Evolutionary conservation across 306 rosid species (phyloP).

Genomic region (Elaeagnus macrophylla): DNA sequence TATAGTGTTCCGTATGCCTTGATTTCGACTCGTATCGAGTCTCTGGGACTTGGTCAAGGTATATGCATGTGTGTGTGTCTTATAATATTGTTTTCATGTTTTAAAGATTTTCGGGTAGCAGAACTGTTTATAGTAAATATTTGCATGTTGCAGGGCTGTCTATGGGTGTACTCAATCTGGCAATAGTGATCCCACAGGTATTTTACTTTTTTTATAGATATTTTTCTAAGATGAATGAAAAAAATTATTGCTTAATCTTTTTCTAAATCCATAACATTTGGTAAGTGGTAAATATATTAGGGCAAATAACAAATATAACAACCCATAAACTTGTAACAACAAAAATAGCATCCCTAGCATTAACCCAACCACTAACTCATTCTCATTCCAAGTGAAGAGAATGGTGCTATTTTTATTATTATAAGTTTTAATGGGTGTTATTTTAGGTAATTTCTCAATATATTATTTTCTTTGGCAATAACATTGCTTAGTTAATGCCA

Average conservation of each 20-base stretch:
- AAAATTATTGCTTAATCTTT: background rate
- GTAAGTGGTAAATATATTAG: too few species aligned
- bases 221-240: background rate
- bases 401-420: too few species aligned
- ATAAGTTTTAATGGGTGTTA: too few species aligned
- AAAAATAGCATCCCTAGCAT: too few species aligned
- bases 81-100: constrained; percentile 9
- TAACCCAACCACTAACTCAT: too few species aligned
- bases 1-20: constrained; percentile 91
- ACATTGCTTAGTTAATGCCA: too few species aligned
- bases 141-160: constrained; percentile 69
- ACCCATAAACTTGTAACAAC: too few species aligned
- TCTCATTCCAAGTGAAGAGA: too few species aligned
- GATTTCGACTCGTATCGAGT: constrained; percentile 63
- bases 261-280: too few species aligned
- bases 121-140: constrained; percentile 17
- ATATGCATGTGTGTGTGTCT: constrained; percentile 19
- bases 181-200: constrained; percentile 91
- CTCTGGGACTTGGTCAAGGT: constrained; percentile 97
- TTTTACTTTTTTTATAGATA: constrained; percentile 13
- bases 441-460: too few species aligned
- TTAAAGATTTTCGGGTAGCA: constrained; percentile 1
- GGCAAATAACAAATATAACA: too few species aligned
- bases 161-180: constrained; percentile 87
- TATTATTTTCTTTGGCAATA: too few species aligned